A percentile compares a stretch with the other conserved stretches of the same genome.
Conservation (phyloP, 2,329 filamentous ascomycete species). For the Gyromitra esculenta region DNA sequence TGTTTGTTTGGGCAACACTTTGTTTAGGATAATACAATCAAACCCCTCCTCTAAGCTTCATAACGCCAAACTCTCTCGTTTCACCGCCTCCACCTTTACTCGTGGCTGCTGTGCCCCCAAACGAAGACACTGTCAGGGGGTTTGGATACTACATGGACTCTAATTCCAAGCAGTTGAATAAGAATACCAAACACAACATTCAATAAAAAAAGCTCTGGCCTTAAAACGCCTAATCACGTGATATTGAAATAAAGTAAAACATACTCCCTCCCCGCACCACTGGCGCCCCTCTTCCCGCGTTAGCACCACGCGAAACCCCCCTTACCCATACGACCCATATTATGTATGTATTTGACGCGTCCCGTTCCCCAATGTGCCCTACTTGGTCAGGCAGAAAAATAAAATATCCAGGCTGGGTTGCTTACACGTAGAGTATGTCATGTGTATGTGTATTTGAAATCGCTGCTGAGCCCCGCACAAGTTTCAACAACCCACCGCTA, state of each 20-base stretch:
- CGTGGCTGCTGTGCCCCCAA: neutral
- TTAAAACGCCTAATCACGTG: conserved; percentile 49
- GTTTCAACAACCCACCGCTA: neutral
- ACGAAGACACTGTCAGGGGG: neutral
- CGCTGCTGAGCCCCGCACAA: neutral
- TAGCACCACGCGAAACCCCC: neutral
- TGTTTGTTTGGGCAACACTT: conserved; percentile 49
- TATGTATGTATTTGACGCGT: neutral
- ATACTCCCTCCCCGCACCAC: neutral
- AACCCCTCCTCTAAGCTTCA: conserved; percentile 6
- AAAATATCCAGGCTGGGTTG: neutral
- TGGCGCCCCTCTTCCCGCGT: neutral
- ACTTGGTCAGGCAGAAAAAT: no score
- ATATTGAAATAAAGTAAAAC: conserved; percentile 8
- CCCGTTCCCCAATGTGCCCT: neutral
- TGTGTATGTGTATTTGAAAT: neutral
- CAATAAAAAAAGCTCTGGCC: conserved; percentile 14
- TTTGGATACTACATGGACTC: neutral
- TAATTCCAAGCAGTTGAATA: neutral
- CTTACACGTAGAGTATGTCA: neutral
- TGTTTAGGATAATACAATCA: conserved; percentile 29
- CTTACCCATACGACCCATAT: neutral
- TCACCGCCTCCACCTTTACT: neutral
- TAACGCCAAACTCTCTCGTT: neutral
- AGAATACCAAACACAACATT: conserved; percentile 4